These are phyloP conservation scores for Verticillium isaacii DNA, from an alignment of 2,329 filamentous ascomycete species.

Conservation along the genomic window DNA sequence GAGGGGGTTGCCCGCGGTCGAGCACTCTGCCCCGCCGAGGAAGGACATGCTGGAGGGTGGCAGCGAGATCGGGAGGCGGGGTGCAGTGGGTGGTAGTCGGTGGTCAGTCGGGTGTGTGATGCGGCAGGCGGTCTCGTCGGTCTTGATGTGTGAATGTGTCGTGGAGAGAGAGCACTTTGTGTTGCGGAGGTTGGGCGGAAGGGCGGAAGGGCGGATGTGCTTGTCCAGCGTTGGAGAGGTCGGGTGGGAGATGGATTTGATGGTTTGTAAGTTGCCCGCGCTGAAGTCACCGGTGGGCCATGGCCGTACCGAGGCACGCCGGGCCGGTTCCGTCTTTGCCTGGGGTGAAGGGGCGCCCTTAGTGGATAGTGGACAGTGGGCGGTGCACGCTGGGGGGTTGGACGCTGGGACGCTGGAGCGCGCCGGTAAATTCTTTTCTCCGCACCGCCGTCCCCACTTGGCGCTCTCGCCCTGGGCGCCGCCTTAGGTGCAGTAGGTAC, in stretches of 20 bases:
- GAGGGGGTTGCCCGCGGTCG: constrained; percentile 89
- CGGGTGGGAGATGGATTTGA: not conserved
- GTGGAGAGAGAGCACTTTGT: not conserved
- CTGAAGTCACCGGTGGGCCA: not conserved
- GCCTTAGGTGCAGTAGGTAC: too few relatives aligned
- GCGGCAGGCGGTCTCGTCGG: not conserved
- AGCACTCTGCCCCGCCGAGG: constrained; percentile 92
- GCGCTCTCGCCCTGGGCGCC: too few relatives aligned
- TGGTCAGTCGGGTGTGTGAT: not conserved
- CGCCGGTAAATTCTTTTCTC: too few relatives aligned
- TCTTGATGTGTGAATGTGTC: not conserved
- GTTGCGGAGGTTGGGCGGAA: not conserved
- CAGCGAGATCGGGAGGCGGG: not conserved
- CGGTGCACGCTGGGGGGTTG: too few relatives aligned
- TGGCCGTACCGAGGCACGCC: not conserved
- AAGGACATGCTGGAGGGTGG: constrained; percentile 70
- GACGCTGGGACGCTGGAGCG: too few relatives aligned
- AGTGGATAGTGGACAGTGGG: too few relatives aligned
- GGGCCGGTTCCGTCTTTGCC: not conserved
- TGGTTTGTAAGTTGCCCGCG: not conserved
- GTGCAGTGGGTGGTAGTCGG: not conserved
- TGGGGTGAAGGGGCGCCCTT: too few relatives aligned
- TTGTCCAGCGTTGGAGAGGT: not conserved
- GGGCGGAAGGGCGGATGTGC: not conserved
- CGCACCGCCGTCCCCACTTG: too few relatives aligned